Conservation (phyloP, 495 filamentous ascomycete genomes). For the Tuber borchii region DNA sequence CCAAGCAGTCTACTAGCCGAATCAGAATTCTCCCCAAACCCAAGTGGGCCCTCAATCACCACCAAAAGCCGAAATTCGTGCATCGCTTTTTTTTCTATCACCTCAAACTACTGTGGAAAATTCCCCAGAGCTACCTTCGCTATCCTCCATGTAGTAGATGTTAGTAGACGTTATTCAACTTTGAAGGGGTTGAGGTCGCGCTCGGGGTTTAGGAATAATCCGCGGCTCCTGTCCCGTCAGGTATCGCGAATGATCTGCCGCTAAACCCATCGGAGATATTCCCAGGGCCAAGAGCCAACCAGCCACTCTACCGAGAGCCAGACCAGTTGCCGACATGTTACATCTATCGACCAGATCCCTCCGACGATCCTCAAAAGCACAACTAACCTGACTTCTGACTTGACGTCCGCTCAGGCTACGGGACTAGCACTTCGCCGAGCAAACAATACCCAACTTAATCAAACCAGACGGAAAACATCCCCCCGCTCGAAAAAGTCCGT, state of each 20-base stretch:
- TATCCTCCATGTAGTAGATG: neutral
- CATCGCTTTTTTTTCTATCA: neutral
- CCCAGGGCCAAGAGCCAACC: conserved; percentile 1
- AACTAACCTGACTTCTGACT: neutral
- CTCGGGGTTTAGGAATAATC: neutral
- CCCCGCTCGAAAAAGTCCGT: neutral
- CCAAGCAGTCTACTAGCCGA: neutral
- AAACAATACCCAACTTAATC: neutral
- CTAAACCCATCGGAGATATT: conserved; percentile 3
- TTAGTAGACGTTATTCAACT: neutral
- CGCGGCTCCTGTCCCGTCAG: neutral
- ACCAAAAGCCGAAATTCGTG: neutral
- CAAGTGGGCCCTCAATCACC: neutral
- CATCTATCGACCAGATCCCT: neutral
- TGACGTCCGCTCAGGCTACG: neutral
- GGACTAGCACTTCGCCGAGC: neutral
- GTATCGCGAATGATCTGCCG: neutral
- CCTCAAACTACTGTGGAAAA: neutral
- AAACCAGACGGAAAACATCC: neutral
- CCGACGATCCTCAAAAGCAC: neutral
- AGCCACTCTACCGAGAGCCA: neutral
- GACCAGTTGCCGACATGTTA: neutral
- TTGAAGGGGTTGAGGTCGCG: neutral
- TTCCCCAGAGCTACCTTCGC: neutral
- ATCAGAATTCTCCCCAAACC: neutral